Evolutionary conservation across 2,329 filamentous ascomycete species (phyloP), one percentile per base, ranked within the genome.

Genomic region (Aurifilum marmelostoma): DNA sequence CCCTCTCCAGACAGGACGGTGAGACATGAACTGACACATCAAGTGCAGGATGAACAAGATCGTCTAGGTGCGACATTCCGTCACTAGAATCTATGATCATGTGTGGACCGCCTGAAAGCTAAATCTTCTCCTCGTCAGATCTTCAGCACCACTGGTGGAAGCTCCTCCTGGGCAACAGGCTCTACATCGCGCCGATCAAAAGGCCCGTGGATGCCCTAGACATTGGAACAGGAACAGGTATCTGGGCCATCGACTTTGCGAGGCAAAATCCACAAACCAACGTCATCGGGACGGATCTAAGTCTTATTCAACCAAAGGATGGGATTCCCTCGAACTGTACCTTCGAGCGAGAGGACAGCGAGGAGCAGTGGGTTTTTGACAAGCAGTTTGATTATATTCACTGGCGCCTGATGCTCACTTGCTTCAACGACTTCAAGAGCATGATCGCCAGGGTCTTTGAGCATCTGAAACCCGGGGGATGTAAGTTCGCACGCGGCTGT

Each of bases 261-360:
- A 43, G 18, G 32, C 39, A 62, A 67, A 67, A 62, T 63, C 67
- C 69, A 47, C 52, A 56, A 70, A 69, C 67, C 27, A 18, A 39
- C 32, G 65, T 66, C 41, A 59, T 67, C 29, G 59, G 68, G 3
- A 75, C 74, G 65, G 73, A 76, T 71, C n/a, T 64, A 47, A 67
- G 73, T 71, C 32, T 70, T 65, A 66, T 67, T 47, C 62, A 76
- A 37, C 47, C 73, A 67, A 69, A 71, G 66, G 63, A 74, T 18
- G 56, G 39, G 24, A 11, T 65, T 16, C 67, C 67, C 9, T 37
- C 58, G 6, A 69, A 69, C 37, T 63, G 58, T 47, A 47, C 54
- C 0, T 66, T 69, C 24, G 67, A 50, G 27, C n/a, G 47, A 21
- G 67, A 69, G 18, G 67, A 69, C 34, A 52, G 50, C 24, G 62